Evolutionary conservation across 2,329 filamentous ascomycete species (phyloP), one percentile per base, ranked within the genome.

Genomic region (Epichloe baconii): DNA sequence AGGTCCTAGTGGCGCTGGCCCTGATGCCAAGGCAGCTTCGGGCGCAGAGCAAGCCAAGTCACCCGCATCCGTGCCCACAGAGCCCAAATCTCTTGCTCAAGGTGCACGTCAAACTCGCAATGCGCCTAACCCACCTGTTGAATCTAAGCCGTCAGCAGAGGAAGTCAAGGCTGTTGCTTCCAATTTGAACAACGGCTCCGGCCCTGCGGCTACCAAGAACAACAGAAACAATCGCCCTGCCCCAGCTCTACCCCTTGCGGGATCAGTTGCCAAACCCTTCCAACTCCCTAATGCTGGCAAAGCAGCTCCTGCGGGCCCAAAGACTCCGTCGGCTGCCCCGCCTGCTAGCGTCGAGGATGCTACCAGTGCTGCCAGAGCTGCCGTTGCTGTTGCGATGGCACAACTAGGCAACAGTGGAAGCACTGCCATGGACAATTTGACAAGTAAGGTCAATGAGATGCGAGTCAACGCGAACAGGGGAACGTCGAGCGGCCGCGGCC

Each of bases 331-430:
- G n/a, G 51, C 66, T 44, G 64, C 75, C 21, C 61, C 61, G 1
- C 64, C 65, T 0, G 59, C 54, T 64, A 61, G 69, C 44, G 70
- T 83, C 10, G 75, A 79, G 55, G 83, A 85, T 66, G 84, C 85
- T 1, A 89, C 86, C 0, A 80, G 84, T 62, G 80, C 83, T 40
- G 86, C 86, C 1, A 83, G 82, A 59, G 85, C 84, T 34, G 86
- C 86, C 8, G 86, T 88, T n/a, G 85, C 85, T 49, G 79, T 84
- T 41, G 86, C 86, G 2, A 88, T 89, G 83, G 83, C 85, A 1
- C 85, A 86, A 61, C 74, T 90, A 3, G 68, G 68, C 5, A 66
- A 66, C 34, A 59, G 61, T 12, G 71, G 69, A 36, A 68, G 67
- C 34, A 77, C 70, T 17, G 70, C 73, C 2, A 74, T 87, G 62